Percentiles rank a stretch among this genome's conserved stretches.
Evolutionary conservation across 495 filamentous ascomycete species (phyloP).

Genomic region (Hypoxylon cercidicola): DNA sequence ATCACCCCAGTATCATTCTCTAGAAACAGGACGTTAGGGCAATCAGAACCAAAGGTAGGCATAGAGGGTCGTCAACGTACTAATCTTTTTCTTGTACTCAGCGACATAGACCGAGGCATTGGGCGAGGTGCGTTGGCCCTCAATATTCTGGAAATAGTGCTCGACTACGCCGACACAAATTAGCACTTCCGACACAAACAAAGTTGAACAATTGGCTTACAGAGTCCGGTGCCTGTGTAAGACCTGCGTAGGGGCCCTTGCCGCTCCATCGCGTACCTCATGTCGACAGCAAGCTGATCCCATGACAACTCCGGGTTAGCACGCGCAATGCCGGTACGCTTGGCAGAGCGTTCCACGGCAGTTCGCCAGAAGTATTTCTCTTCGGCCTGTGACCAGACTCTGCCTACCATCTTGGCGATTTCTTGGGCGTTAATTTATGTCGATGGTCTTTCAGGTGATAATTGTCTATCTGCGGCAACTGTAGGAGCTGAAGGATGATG

Average conservation of each 20-base stretch:
- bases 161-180: slow-evolving; percentile 48
- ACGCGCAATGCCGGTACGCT: slow-evolving; percentile 46
- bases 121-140: slow-evolving; percentile 46
- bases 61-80: slow-evolving; percentile 12
- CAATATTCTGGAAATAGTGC: slow-evolving; percentile 57
- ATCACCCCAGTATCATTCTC: neutral
- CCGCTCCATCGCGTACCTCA: slow-evolving; percentile 43
- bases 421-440: neutral
- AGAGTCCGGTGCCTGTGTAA: slow-evolving; percentile 51
- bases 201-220: slow-evolving; percentile 40
- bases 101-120: slow-evolving; percentile 39
- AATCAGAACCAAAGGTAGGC: no score
- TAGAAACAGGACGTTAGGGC: slow-evolving; percentile 7
- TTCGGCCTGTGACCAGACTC: slow-evolving; percentile 51
- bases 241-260: slow-evolving; percentile 39
- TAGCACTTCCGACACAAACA: slow-evolving; percentile 10
- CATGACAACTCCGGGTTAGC: slow-evolving; percentile 44
- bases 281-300: slow-evolving; percentile 44
- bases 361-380: slow-evolving; percentile 54
- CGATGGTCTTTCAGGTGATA: slow-evolving; percentile 3
- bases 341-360: slow-evolving; percentile 50
- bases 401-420: slow-evolving; percentile 52
- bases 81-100: slow-evolving; percentile 42
- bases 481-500: neutral
- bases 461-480: neutral